Evolutionary conservation across 306 rosid species (phyloP), one percentile per base, ranked within the genome.

Genomic region (Prinsepia uniflora): DNA sequence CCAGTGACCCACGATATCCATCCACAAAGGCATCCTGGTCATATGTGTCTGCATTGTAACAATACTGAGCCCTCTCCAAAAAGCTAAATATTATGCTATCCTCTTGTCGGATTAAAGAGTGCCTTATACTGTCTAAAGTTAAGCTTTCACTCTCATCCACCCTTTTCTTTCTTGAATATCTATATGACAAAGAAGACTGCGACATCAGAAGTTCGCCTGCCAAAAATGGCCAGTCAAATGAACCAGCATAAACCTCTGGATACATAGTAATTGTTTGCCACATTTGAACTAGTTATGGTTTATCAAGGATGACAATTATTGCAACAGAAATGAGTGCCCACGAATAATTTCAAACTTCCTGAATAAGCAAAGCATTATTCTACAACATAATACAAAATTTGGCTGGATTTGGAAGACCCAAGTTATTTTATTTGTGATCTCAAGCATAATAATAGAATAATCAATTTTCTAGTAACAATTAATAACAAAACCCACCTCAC

Each of bases 71-170:
- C 79, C 92, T 84, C 75, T 84, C 96, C 81, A 87, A 66, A 57
- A 90, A 88, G 76, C 85, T 71, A 73, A 75, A 84, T 73, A 87
- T 85, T 52, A 85, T 85, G 80, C 89, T 86, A 68, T 90, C 92
- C 77, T 90, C 96, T 34, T 85, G 89, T 42, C 81, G 76, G 57
- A 85, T 80, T 59, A 90, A 77, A n/a, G 89, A 77, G 59, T 54
- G 62, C 40, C 96, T 83, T 53, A 84, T 82, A 70, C 72, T 17
- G 5, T 83, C 86, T 53, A 89, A 74, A 20, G 92, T 87, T 71
- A 87, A 72, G 80, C 30, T 89, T 57, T 70, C 69, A 73, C 90
- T 84, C 64, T 67, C 71, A 67, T 87, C 96, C 64, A 82, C 89
- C 79, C 87, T 89, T 30, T 55, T 64, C 73, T 83, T 81, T 61